phyloP scores from a whole-genome alignment of 1,284 basidiomycete species.

The Irpex sp. region DNA sequence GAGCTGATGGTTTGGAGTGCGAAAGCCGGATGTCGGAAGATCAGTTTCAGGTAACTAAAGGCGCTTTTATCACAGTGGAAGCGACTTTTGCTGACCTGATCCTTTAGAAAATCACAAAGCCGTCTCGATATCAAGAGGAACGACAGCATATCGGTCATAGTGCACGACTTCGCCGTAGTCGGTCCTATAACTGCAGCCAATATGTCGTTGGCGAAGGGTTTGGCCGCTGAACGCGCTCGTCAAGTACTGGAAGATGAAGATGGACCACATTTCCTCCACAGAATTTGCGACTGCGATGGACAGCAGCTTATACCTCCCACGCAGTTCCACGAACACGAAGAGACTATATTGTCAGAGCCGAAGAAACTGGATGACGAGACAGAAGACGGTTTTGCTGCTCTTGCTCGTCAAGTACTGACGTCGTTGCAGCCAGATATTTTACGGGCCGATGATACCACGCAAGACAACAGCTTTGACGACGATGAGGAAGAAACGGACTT shows the following conservation, averaged over 20 bases:
- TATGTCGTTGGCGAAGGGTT: constrained; percentile 56
- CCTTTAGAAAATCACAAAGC: constrained; percentile 45
- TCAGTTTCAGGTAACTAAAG: constrained; percentile 37
- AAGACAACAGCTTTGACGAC: neutral
- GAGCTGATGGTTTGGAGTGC: constrained; percentile 63
- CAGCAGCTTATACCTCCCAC: neutral
- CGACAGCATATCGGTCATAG: constrained; percentile 50
- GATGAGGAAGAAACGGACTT: neutral
- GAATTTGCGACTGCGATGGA: constrained; percentile 51
- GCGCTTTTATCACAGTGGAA: neutral
- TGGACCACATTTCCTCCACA: constrained; percentile 39
- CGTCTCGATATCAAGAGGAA: constrained; percentile 38
- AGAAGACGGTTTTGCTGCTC: constrained; percentile 33
- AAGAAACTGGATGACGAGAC: constrained; percentile 33
- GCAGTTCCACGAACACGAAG: constrained; percentile 15
- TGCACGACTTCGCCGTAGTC: constrained; percentile 54
- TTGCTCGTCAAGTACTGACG: constrained; percentile 22
- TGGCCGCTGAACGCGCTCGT: constrained; percentile 59
- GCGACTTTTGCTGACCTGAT: neutral
- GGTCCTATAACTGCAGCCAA: constrained; percentile 58
- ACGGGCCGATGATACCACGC: neutral
- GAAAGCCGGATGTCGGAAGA: constrained; percentile 47
- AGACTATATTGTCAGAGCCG: constrained; percentile 3
- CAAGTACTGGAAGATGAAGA: constrained; percentile 43
- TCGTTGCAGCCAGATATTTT: neutral